A percentile compares a stretch with the other conserved stretches of the same genome.
Evolutionary conservation across 805 yeast genomes (phyloP).

Genomic region (Isabelozyma heimii): DNA sequence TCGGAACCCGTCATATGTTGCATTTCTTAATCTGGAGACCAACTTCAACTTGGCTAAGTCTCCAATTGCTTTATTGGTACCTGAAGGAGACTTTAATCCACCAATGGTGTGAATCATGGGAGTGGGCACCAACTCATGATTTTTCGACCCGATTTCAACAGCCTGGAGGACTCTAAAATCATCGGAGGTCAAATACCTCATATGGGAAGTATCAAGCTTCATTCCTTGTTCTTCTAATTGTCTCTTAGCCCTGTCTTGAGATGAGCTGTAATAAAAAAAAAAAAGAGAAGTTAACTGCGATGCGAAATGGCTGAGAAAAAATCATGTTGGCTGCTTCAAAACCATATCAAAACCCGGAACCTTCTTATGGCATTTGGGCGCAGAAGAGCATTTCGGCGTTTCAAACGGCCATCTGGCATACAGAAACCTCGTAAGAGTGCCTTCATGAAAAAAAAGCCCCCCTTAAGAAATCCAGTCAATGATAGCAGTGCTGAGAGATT

Average conservation of each 20-base stretch:
- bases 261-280: background rate
- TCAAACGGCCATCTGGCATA: background rate
- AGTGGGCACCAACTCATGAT: conserved; percentile 94
- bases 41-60: conserved; percentile 85
- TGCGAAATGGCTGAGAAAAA: background rate
- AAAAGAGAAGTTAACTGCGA: conserved; percentile 1
- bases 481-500: background rate
- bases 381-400: background rate
- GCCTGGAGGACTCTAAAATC: conserved; percentile 90
- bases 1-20: conserved; percentile 92
- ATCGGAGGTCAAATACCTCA: conserved; percentile 88
- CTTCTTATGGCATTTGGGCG: background rate
- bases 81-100: conserved; percentile 69
- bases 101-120: conserved; percentile 76
- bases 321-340: background rate
- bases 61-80: conserved; percentile 74
- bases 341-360: background rate
- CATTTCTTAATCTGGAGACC: conserved; percentile 77
- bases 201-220: conserved; percentile 91
- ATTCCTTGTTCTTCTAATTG: conserved; percentile 31
- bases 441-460: background rate
- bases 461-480: background rate
- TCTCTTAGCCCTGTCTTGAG: background rate
- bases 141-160: conserved; percentile 84
- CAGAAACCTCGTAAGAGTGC: background rate